Percentiles rank a stretch among this genome's conserved stretches.
phyloP scores from a whole-genome alignment of 2,329 filamentous ascomycete species.

The Xenosphaeropsis pyriputrescens region DNA sequence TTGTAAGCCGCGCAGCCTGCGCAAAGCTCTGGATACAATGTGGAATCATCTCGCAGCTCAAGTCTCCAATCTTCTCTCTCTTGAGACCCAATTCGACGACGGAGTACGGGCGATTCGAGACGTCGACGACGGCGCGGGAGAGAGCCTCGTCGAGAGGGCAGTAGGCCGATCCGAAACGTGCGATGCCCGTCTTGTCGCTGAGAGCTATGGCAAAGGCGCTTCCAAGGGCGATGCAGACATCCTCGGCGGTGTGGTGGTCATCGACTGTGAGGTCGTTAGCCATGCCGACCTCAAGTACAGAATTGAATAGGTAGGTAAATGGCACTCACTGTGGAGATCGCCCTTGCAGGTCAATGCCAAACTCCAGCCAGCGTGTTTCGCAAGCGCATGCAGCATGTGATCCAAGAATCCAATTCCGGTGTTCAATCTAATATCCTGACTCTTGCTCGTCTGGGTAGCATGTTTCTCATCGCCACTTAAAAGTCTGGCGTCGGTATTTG shows the following conservation, averaged over 20 bases:
- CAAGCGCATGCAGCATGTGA: constrained; percentile 95
- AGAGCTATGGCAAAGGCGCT: constrained; percentile 71
- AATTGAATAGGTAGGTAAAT: not conserved
- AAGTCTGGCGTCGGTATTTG: constrained; percentile 42
- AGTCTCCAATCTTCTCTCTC: constrained; percentile 85
- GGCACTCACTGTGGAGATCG: constrained; percentile 69
- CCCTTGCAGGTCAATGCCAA: constrained; percentile 70
- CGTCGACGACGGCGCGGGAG: constrained; percentile 83
- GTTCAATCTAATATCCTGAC: constrained; percentile 74
- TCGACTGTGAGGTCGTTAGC: constrained; percentile 47
- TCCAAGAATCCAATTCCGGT: constrained; percentile 96
- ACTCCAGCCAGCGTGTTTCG: constrained; percentile 94
- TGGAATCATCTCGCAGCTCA: constrained; percentile 93
- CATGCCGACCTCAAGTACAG: not conserved
- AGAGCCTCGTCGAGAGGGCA: constrained; percentile 91
- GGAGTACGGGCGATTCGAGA: constrained; percentile 80
- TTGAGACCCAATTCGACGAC: constrained; percentile 74
- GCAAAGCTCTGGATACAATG: constrained; percentile 93
- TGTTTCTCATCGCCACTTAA: constrained; percentile 44
- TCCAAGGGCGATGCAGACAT: constrained; percentile 84
- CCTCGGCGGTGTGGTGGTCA: constrained; percentile 96
- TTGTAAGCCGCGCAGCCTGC: constrained; percentile 75
- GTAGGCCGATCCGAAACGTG: constrained; percentile 84
- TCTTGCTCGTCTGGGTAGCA: constrained; percentile 70
- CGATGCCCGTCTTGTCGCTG: constrained; percentile 63